Evolutionary conservation across 169 alveolate species (phyloP), one percentile per base, ranked within the genome.

Genomic region (Plasmodium ovale): DNA sequence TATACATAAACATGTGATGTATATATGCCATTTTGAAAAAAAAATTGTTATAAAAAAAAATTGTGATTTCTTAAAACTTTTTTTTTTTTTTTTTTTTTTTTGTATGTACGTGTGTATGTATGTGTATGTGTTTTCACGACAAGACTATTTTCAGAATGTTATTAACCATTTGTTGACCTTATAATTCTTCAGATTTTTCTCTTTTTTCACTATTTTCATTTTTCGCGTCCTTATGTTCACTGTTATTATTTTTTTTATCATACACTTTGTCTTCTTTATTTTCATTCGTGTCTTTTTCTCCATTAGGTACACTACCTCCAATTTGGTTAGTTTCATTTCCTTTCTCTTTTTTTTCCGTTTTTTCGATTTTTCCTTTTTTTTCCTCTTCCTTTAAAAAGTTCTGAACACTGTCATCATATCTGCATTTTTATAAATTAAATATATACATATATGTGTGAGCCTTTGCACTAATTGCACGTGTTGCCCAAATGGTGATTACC

Each of bases 321-420:
- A 12, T 19, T 37, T 65, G 16, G 1, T 35, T 23, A 2, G n/a
- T 42, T 16, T 65, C 58, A 16, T 65, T 65, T 39, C 7, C 27
- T 19, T 37, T 21, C 23, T 65, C 27, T 37, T 35, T 35, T 39
- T 14, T 16, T 39, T 65, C 27, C 19, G 16, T 35, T 39, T 14
- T 16, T 35, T 65, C 39, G 14, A 37, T 10, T 35, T 33, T 65
- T 35, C 33, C 23, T 39, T 65, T 70, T 14, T 70, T 49, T 31
- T 70, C 65, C 37, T 79, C 84, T 65, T 79, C 89, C 31, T 79
- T 25, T 53, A 79, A 79, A 51, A 79, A 79, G 2, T 68, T 49
- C 29, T 64, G 60, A 25, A 79, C 58, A 12, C 89, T 79, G n/a
- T 64, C 72, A 4, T 79, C 29, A 42, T 79, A 62, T 39, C 89